A percentile compares a stretch with the other conserved stretches of the same genome.
These are phyloP conservation scores for Acer yangbiense DNA, from an alignment of 345 rosid genomes.

Conservation along the genomic window DNA sequence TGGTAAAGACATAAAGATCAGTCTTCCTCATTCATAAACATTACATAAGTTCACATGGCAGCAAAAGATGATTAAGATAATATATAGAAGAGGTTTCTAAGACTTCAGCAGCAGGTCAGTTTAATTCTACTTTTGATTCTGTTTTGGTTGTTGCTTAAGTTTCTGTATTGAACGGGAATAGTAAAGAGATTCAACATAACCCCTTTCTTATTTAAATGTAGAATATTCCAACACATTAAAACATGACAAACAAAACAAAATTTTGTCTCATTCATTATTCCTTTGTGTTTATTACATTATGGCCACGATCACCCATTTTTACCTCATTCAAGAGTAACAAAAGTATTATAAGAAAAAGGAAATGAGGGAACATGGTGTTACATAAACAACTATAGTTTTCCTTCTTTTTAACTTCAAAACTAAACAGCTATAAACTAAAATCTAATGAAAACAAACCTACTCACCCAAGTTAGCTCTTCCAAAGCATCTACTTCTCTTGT, in stretches of 20 bases:
- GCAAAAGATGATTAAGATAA: not conserved
- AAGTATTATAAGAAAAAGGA: not conserved
- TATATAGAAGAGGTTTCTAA: not conserved
- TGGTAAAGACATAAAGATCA: not conserved
- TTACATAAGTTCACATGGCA: not conserved
- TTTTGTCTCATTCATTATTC: not conserved
- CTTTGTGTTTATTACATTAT: not conserved
- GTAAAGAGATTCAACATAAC: too few species aligned
- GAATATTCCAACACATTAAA: not conserved
- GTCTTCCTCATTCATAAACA: not conserved
- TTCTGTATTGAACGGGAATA: not conserved
- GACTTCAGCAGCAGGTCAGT: not conserved
- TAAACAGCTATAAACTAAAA: not conserved
- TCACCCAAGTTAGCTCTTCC: slow-evolving; percentile 94
- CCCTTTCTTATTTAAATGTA: not conserved
- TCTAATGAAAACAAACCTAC: slow-evolving; percentile 29
- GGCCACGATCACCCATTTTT: not conserved
- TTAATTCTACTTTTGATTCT: not conserved
- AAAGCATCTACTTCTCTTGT: slow-evolving; percentile 59
- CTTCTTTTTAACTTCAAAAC: not conserved
- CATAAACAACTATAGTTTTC: not conserved
- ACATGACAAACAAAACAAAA: not conserved
- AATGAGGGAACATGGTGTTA: not conserved
- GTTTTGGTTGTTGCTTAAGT: not conserved
- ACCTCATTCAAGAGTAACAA: not conserved